These are phyloP conservation scores for Phytophthora aleatoria DNA, from an alignment of 352 stramenopile genomes.

Conservation along the genomic window DNA sequence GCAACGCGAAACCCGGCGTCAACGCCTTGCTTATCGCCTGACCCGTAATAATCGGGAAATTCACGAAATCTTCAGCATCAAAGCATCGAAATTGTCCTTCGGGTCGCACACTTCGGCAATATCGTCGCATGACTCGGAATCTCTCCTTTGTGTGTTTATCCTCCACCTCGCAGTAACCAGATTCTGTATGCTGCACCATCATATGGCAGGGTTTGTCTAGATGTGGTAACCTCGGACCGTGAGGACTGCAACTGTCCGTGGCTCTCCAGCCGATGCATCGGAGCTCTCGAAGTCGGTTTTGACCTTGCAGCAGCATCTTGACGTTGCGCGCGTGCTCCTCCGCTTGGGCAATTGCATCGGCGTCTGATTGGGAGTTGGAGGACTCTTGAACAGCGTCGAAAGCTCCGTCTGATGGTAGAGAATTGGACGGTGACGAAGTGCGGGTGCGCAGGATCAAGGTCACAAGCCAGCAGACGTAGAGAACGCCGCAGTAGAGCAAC, in stretches of 20 bases:
- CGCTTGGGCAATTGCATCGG: slow-evolving; percentile 22
- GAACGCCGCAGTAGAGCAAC: slow-evolving; percentile 16
- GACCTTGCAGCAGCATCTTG: slow-evolving; percentile 38
- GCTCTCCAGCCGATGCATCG: slow-evolving; percentile 40
- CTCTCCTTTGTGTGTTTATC: slow-evolving; percentile 37
- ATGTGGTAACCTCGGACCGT: slow-evolving; percentile 28
- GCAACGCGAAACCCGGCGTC: slow-evolving; percentile 17
- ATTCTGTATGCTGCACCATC: slow-evolving; percentile 28
- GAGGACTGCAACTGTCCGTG: slow-evolving; percentile 35
- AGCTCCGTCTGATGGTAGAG: neutral
- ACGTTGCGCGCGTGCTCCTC: slow-evolving; percentile 48
- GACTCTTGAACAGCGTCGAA: neutral
- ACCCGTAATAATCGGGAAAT: slow-evolving; percentile 36
- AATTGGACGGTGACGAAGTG: neutral
- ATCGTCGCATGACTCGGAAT: slow-evolving; percentile 45
- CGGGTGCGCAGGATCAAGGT: slow-evolving; percentile 13
- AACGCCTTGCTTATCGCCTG: slow-evolving; percentile 23
- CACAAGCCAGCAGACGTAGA: slow-evolving; percentile 20
- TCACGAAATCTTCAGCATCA: slow-evolving; percentile 48
- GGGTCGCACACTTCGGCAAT: slow-evolving; percentile 38
- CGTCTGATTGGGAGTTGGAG: slow-evolving; percentile 19
- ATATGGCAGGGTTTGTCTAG: slow-evolving; percentile 33
- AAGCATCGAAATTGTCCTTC: slow-evolving; percentile 49
- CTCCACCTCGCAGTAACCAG: slow-evolving; percentile 51
- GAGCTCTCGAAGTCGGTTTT: slow-evolving; percentile 15